Percentiles rank a stretch among this genome's conserved stretches.
Conservation (phyloP, 148 eudicot species). For the Cornus florida region DNA sequence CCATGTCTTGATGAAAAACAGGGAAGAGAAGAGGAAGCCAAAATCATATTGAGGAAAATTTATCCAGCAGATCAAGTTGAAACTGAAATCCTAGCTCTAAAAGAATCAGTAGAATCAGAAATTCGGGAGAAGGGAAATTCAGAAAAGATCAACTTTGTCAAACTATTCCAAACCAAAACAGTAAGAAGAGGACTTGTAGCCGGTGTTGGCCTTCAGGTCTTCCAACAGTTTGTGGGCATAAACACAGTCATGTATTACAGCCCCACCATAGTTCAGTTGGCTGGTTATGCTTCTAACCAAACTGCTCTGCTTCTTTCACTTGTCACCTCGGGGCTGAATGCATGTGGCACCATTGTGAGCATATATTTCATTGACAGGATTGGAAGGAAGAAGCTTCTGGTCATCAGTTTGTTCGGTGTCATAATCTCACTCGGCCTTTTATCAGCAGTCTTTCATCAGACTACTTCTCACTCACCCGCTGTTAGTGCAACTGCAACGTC, state of each 20-base stretch:
- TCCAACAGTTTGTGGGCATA: conserved; percentile 71
- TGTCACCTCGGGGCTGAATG: conserved; percentile 63
- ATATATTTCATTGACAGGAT: conserved; percentile 59
- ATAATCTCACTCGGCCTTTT: conserved; percentile 42
- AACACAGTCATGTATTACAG: conserved; percentile 80
- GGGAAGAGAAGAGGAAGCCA: conserved; percentile 57
- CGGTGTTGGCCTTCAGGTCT: conserved; percentile 63
- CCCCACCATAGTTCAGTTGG: conserved; percentile 61
- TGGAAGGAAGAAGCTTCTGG: conserved; percentile 61
- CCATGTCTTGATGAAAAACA: conserved; percentile 10
- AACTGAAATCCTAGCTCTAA: conserved; percentile 41
- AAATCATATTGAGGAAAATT: conserved; percentile 44
- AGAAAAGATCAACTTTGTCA: conserved; percentile 11
- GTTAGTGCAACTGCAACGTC: conserved; percentile 37
- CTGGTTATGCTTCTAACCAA: conserved; percentile 60
- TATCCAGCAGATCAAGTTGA: conserved; percentile 47
- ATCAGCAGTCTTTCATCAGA: conserved; percentile 40
- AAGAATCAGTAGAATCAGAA: conserved; percentile 56
- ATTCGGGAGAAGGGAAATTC: conserved; percentile 23
- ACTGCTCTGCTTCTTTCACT: conserved; percentile 69
- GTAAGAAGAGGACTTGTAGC: conserved; percentile 54
- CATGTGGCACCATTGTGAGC: conserved; percentile 55
- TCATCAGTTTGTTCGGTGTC: conserved; percentile 54
- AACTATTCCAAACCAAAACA: conserved; percentile 38
- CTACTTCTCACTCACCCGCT: conserved; percentile 41